phyloP scores from a whole-genome alignment of 495 filamentous ascomycete genomes.

The Geopyxis carbonaria region DNA sequence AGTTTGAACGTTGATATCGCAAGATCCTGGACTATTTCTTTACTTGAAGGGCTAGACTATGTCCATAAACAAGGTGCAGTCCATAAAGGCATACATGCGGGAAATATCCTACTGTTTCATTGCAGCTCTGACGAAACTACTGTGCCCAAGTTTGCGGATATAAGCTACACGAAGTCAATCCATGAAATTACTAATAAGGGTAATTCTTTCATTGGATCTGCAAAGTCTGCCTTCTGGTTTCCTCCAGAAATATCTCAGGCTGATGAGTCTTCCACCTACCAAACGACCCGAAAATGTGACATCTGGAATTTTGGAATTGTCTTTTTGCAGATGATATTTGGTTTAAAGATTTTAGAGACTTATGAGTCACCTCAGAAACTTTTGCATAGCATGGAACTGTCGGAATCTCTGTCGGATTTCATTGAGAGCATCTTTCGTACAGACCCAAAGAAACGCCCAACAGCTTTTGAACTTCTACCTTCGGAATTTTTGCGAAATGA shows the following conservation, averaged over 20 bases:
- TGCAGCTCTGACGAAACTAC: constrained; percentile 39
- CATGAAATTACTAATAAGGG: constrained; percentile 37
- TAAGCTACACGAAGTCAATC: constrained; percentile 47
- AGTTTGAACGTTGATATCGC: constrained; percentile 53
- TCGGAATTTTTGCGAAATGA: constrained; percentile 66
- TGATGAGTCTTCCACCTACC: constrained; percentile 38
- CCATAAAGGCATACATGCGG: constrained; percentile 60
- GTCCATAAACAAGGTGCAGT: constrained; percentile 66
- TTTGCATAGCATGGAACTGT: constrained; percentile 45
- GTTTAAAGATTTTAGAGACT: constrained; percentile 52
- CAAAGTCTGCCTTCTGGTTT: constrained; percentile 65
- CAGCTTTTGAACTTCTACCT: constrained; percentile 75
- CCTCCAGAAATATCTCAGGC: constrained; percentile 58
- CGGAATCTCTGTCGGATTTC: constrained; percentile 58
- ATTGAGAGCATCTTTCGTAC: constrained; percentile 64
- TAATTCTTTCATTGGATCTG: constrained; percentile 26
- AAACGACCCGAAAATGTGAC: constrained; percentile 46
- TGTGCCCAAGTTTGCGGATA: constrained; percentile 48
- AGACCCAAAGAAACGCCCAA: constrained; percentile 67
- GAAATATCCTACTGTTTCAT: constrained; percentile 55
- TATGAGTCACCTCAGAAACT: constrained; percentile 63
- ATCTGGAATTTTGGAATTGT: constrained; percentile 88
- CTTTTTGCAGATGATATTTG: constrained; percentile 88
- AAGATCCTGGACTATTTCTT: constrained; percentile 68
- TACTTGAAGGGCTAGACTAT: constrained; percentile 80